Conservation (phyloP, 208 protist species). For the Acanthamoeba healyi region DNA sequence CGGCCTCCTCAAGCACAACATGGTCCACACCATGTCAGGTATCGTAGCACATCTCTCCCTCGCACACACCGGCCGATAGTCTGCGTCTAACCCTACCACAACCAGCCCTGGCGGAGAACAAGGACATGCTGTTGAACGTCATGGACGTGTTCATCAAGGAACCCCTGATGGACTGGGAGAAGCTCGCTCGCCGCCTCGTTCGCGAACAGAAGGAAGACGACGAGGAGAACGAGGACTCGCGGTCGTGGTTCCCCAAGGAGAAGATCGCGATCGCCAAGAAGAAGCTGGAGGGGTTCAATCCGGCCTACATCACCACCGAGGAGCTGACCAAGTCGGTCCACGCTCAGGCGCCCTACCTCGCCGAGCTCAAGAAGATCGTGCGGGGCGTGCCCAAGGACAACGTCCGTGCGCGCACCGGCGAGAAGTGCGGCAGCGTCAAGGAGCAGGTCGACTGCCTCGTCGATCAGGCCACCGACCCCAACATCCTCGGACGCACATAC, state of each 20-base stretch:
- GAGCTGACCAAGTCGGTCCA: slow-evolving; percentile 83
- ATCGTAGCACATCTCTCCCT: too few species aligned
- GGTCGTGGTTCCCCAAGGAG: slow-evolving; percentile 86
- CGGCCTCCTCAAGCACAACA: slow-evolving; percentile 86
- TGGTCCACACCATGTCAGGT: slow-evolving; percentile 87
- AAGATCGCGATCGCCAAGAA: slow-evolving; percentile 85
- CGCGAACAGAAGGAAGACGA: slow-evolving; percentile 79
- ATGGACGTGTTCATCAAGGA: slow-evolving; percentile 95
- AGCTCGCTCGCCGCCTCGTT: slow-evolving; percentile 75
- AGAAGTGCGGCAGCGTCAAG: slow-evolving; percentile 53
- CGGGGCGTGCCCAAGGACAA: slow-evolving; percentile 80
- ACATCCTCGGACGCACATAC: slow-evolving; percentile 91
- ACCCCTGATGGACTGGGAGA: slow-evolving; percentile 90
- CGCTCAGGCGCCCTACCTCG: slow-evolving; percentile 25
- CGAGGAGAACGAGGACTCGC: slow-evolving; percentile 69
- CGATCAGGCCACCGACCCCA: slow-evolving; percentile 92
- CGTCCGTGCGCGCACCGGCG: slow-evolving; percentile 76
- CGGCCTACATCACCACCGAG: slow-evolving; percentile 79
- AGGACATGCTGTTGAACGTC: slow-evolving; percentile 90
- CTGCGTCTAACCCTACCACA: too few species aligned
- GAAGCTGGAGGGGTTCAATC: slow-evolving; percentile 87
- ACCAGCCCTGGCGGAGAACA: slow-evolving; percentile 84
- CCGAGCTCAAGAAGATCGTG: slow-evolving; percentile 76
- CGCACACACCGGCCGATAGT: too few species aligned
- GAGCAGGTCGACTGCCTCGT: slow-evolving; percentile 91